Evolutionary conservation across 345 rosid species (phyloP).

Genomic region (Cardamine resedifolia): DNA sequence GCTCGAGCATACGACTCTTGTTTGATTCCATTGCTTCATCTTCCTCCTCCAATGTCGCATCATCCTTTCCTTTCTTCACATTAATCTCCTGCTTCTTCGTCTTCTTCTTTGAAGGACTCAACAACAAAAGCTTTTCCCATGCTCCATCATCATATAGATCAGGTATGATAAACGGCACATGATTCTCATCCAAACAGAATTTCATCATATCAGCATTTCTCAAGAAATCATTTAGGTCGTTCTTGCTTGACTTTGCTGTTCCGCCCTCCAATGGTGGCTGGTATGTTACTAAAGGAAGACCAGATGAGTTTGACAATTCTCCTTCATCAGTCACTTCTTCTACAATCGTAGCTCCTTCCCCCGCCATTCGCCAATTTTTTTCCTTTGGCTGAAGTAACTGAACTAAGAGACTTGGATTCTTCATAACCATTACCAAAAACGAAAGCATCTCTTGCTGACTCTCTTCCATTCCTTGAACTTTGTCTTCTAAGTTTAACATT

Average conservation of each 20-base stretch:
- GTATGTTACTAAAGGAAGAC: constrained; percentile 67
- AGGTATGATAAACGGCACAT: constrained; percentile 54
- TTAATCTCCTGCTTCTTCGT: constrained; percentile 44
- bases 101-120: constrained; percentile 45
- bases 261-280: constrained; percentile 53
- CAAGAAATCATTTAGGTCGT: constrained; percentile 54
- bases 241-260: constrained; percentile 39
- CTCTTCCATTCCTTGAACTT: constrained; percentile 87
- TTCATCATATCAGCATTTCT: constrained; percentile 64
- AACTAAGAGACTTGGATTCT: constrained; percentile 71
- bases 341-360: constrained; percentile 56
- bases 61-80: constrained; percentile 36
- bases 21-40: constrained; percentile 35
- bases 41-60: constrained; percentile 31
- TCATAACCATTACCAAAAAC: constrained; percentile 87
- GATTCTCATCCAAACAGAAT: constrained; percentile 69
- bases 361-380: constrained; percentile 64
- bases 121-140: constrained; percentile 75
- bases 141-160: constrained; percentile 71
- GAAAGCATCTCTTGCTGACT: constrained; percentile 96
- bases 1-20: constrained; percentile 45
- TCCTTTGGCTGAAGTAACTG: constrained; percentile 83
- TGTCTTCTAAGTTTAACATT: constrained; percentile 59
- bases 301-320: constrained; percentile 41
- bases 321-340: constrained; percentile 51